Evolutionary conservation across 768 basidiomycete genomes (phyloP), one percentile per base, ranked within the genome.

Genomic region (Amanita subjunquillea): DNA sequence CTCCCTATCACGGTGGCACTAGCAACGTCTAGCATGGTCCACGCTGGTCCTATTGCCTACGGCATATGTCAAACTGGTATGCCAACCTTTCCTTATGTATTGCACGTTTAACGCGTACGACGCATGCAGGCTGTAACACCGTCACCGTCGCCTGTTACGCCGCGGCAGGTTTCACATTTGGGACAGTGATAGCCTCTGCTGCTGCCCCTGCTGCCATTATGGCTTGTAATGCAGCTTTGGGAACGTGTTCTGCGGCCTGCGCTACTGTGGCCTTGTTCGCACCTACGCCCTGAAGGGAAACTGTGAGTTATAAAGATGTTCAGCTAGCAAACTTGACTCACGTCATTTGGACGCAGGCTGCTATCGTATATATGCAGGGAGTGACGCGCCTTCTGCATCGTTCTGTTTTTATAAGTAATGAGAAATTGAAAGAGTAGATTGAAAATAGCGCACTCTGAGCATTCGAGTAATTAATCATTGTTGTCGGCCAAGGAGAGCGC

Each of bases 61-160:
- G 30, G 30, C 3, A 1, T 30, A 30, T 30, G 30, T 9, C 30
- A 30, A 30, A 30, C 30, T 9, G 30, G 30, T 30, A 1, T 30
- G 30, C 8, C 8, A 30, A 23, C 15, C 27, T 7, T 30, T 13
- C 15, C 20, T 20, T 25, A 15, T 12, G 17, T 17, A 17, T 22
- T 7, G 10, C 15, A 15, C 6, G 29, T 9, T 30, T 30, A n/a
- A 13, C 9, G 7, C 3, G 23, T 39, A 20, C 34, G 4, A 20
- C 3, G 23, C 34, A 22, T 10, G 32, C 41, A 66, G 66, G 65
- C 2, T 69, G 69, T 51, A 69, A 68, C 54, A 50, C 54, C 9
- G 50, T 65, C 12, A 70, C 63, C 4, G 70, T 74, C 1, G 67
- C 72, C 0, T 76, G 74, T 59, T 76, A 75, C 47, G 65, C 71